phyloP scores from a whole-genome alignment of 768 basidiomycete genomes.

The Phlebiopsis gigantea region DNA sequence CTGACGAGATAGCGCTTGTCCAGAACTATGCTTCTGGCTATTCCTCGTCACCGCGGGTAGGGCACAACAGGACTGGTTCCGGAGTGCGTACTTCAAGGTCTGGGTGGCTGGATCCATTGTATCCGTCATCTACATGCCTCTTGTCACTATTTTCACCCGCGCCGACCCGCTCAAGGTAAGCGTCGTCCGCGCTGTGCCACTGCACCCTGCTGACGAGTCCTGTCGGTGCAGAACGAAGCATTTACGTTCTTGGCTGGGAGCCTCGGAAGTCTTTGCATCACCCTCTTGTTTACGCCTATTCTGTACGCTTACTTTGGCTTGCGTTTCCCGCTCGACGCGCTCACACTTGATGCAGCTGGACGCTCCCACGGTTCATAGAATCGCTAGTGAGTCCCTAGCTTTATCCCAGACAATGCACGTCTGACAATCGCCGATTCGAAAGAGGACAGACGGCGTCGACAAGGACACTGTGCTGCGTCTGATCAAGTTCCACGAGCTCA shows the following conservation, averaged over 20 bases:
- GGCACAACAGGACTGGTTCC: conserved; percentile 71
- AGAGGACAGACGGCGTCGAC: conserved; percentile 64
- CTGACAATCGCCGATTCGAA: not conserved
- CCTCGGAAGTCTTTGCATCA: conserved; percentile 62
- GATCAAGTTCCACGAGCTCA: conserved; percentile 77
- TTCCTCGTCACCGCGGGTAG: conserved; percentile 69
- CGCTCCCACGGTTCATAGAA: conserved; percentile 60
- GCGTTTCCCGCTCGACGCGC: conserved; percentile 3
- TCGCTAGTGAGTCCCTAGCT: conserved; percentile 43
- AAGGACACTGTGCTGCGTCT: conserved; percentile 60
- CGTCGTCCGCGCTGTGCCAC: not conserved
- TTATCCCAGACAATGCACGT: not conserved
- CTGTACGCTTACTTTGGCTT: conserved; percentile 37
- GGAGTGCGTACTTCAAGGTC: conserved; percentile 63
- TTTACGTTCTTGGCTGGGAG: conserved; percentile 67
- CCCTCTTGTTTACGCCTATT: conserved; percentile 69
- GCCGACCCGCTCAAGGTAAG: conserved; percentile 53
- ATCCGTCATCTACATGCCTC: conserved; percentile 63
- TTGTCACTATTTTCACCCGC: conserved; percentile 62
- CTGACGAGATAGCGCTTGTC: not conserved
- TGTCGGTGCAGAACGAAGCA: conserved; percentile 53
- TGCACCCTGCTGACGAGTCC: not conserved
- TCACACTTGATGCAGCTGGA: conserved; percentile 37
- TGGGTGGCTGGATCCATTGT: conserved; percentile 64
- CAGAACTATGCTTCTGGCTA: conserved; percentile 85